These are phyloP conservation scores for Dactylellina sp. DNA, from an alignment of 2,329 filamentous ascomycete genomes.

Conservation along the genomic window DNA sequence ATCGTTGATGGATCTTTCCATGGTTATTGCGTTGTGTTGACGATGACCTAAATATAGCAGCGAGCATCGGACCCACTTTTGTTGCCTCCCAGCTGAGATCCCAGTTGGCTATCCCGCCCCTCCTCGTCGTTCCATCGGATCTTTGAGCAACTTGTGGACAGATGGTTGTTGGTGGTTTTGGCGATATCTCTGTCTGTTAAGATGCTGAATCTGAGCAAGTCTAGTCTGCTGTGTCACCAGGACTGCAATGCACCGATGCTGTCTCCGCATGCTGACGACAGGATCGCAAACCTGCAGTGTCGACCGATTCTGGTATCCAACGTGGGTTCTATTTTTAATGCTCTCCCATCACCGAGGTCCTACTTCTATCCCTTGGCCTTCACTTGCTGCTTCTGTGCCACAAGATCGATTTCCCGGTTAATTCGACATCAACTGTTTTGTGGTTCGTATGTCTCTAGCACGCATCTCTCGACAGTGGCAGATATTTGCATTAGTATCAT, in stretches of 20 bases:
- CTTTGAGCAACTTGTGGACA: background rate
- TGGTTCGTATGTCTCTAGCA: background rate
- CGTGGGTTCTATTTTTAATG: conserved; percentile 57
- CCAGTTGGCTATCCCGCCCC: background rate
- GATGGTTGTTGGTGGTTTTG: conserved; percentile 5
- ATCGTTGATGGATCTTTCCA: background rate
- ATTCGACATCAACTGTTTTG: background rate
- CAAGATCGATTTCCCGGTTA: conserved; percentile 10
- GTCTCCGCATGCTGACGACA: conserved; percentile 48
- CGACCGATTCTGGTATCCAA: conserved; percentile 29
- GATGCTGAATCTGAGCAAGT: too few species aligned
- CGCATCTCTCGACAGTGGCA: too few species aligned
- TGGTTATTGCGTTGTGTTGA: conserved; percentile 7
- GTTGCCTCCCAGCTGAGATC: background rate
- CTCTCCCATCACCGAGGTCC: background rate
- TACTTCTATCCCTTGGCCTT: too few species aligned
- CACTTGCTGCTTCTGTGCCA: conserved; percentile 20
- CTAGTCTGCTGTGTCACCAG: conserved; percentile 36
- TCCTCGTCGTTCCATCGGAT: background rate
- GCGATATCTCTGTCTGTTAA: background rate
- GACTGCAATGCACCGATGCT: background rate
- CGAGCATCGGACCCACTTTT: conserved; percentile 1
- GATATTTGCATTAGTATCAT: too few species aligned
- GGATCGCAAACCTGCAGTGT: conserved; percentile 43
- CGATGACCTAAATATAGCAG: background rate